Evolutionary conservation across 352 stramenopile species (phyloP).

Genomic region (Elongisporangium senticosum): DNA sequence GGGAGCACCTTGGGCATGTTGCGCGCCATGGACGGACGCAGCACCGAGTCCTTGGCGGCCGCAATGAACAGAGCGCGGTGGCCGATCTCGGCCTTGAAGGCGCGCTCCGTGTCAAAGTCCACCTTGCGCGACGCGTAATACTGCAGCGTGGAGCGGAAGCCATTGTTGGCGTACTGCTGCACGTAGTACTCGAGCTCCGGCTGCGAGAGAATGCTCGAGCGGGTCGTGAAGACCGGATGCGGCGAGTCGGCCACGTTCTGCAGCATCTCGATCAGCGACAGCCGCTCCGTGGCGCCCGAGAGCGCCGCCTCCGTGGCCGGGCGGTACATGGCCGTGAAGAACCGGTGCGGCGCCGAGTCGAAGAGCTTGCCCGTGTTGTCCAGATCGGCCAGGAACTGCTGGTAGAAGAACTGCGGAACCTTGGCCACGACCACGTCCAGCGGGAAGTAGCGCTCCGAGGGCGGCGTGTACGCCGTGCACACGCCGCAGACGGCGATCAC

Average conservation of each 20-base stretch:
- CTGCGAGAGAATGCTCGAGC: slow-evolving; percentile 40
- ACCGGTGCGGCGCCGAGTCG: slow-evolving; percentile 32
- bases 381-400: slow-evolving; percentile 31
- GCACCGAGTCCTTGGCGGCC: slow-evolving; percentile 43
- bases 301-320: slow-evolving; percentile 25
- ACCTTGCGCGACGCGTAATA: slow-evolving; percentile 57
- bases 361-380: slow-evolving; percentile 20
- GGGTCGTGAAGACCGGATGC: slow-evolving; percentile 27
- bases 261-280: slow-evolving; percentile 15
- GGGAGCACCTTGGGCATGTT: slow-evolving; percentile 51
- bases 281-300: slow-evolving; percentile 9
- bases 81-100: slow-evolving; percentile 20
- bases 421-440: slow-evolving; percentile 25
- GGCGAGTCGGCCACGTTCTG: slow-evolving; percentile 22
- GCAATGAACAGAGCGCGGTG: slow-evolving; percentile 62
- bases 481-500: slow-evolving; percentile 34
- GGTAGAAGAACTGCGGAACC: slow-evolving; percentile 42
- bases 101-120: slow-evolving; percentile 47
- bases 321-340: slow-evolving; percentile 50
- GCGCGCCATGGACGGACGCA: slow-evolving; percentile 45
- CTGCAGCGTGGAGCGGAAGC: slow-evolving; percentile 54
- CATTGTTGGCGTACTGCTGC: slow-evolving; percentile 36
- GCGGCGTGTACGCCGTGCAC: slow-evolving; percentile 48
- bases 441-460: slow-evolving; percentile 20
- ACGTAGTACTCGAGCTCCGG: slow-evolving; percentile 62